Base-by-base conservation (phyloP, 169 alveolate species). In the Plasmodium billcollinsi region DNA sequence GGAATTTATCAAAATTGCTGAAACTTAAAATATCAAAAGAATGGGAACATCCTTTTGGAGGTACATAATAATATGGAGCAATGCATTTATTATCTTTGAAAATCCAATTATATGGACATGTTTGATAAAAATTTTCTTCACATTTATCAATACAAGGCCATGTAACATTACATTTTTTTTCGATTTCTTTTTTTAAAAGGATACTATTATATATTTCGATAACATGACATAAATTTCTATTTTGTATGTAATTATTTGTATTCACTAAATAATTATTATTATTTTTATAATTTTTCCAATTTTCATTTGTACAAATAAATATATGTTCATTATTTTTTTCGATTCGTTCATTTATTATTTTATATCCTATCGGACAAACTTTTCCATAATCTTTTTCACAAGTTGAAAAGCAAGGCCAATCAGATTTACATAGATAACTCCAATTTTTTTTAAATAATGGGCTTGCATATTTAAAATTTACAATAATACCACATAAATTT, bases 101-200 rank as follows among this genome's bases (percentile, higher is more conserved):
- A 12, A 61, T 71, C 95, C 95, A 94, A 52, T 89, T 93, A 50
- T 89, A 86, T 3, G 95, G 95, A 78, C 95, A 92, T 0, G 88
- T 58, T 56, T 88, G 93, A 61, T 76, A 74, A 54, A 73, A 86
- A 73, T 88, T 75, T 33, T 88, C 80, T 29, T 73, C 86, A 56
- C 93, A 88, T 29, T 58, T 88, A 39, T 67, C 52, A 52, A 74
- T 20, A 63, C 93, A 88, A 4, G 88, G 88, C 83, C 89, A 88
- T 29, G 54, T 88, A 14, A 62, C 80, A 47, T 73, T 33, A 45
- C 92, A 73, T 62, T 26, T 80, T 56, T 15, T 39, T 80, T 80
- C 90, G 2, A 80, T 80, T 29, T 80, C 65, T 54, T 80, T 80
- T 49, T 80, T 80, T 67, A 80, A 11, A 24, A 26, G 8, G 0